Conservation (phyloP, 2,329 filamentous ascomycete species). For the Claviceps digitariae region DNA sequence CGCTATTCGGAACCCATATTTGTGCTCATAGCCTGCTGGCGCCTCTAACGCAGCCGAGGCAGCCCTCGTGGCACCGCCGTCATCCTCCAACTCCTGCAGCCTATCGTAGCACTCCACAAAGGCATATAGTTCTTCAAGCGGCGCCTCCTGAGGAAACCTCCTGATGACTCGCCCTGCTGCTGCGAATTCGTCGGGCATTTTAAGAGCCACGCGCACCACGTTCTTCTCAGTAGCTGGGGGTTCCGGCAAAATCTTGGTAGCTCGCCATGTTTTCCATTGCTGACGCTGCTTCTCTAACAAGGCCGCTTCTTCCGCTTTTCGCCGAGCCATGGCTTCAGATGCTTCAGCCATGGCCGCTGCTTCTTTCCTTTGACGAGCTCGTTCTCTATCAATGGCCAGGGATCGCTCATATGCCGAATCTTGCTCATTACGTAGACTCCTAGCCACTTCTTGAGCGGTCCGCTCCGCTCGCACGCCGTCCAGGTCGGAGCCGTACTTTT, state of each 20-base stretch:
- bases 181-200: slow-evolving; percentile 39
- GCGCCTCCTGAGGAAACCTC: slow-evolving; percentile 54
- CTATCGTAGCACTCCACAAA: slow-evolving; percentile 85
- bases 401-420: slow-evolving; percentile 90
- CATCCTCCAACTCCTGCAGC: slow-evolving; percentile 41
- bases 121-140: slow-evolving; percentile 82
- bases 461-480: slow-evolving; percentile 62
- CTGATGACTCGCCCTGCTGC: slow-evolving; percentile 65
- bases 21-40: slow-evolving; percentile 49
- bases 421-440: slow-evolving; percentile 73
- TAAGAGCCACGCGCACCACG: slow-evolving; percentile 56
- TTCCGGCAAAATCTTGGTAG: slow-evolving; percentile 51
- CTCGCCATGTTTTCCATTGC: slow-evolving; percentile 75
- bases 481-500: slow-evolving; percentile 63
- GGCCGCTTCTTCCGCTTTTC: slow-evolving; percentile 47
- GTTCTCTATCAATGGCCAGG: slow-evolving; percentile 74
- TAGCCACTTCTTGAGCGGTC: slow-evolving; percentile 66
- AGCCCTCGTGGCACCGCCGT: not conserved
- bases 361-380: slow-evolving; percentile 62
- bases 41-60: not conserved
- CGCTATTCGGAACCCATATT: slow-evolving; percentile 75
- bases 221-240: slow-evolving; percentile 50
- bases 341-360: slow-evolving; percentile 59
- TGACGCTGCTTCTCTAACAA: slow-evolving; percentile 30
- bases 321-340: slow-evolving; percentile 47